Percentiles rank a stretch among this genome's conserved stretches.
These are phyloP conservation scores for Debaryomyces sp. DNA, from an alignment of 1,139 yeast species.

Conservation along the genomic window DNA sequence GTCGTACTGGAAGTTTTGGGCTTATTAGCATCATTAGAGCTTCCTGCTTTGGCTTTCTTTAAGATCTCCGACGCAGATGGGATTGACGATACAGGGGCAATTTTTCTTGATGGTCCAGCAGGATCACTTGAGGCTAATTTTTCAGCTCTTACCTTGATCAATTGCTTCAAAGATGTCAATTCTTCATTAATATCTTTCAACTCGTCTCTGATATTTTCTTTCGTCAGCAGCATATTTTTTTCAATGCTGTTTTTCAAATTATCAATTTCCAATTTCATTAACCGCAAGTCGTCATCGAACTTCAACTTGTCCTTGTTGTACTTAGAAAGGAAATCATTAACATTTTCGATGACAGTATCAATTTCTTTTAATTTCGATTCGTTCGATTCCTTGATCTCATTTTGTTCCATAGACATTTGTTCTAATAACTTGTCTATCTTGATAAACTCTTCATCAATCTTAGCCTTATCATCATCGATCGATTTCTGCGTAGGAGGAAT, in stretches of 20 bases:
- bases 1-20: constrained; percentile 2
- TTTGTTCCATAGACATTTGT: constrained; percentile 72
- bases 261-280: constrained; percentile 80
- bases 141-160: constrained; percentile 54
- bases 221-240: constrained; percentile 61
- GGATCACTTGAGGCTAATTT: constrained; percentile 21
- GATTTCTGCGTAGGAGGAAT: constrained; percentile 83
- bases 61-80: constrained; percentile 68
- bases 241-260: constrained; percentile 72
- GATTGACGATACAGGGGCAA: constrained; percentile 58
- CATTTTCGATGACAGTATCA: constrained; percentile 64
- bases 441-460: constrained; percentile 78
- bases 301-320: constrained; percentile 72
- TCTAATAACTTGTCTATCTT: constrained; percentile 77
- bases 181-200: constrained; percentile 62
- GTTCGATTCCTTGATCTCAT: constrained; percentile 66
- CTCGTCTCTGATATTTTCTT: constrained; percentile 56
- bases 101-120: constrained; percentile 28
- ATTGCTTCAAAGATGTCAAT: constrained; percentile 64
- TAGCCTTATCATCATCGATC: constrained; percentile 80
- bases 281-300: constrained; percentile 79
- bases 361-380: constrained; percentile 65
- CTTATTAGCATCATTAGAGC: constrained; percentile 10
- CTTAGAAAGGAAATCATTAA: constrained; percentile 66
- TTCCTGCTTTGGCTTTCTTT: constrained; percentile 47